A percentile compares a stretch with the other conserved stretches of the same genome.
phyloP scores from a whole-genome alignment of 177 flowering plant genomes.

The Vitis hybrid region DNA sequence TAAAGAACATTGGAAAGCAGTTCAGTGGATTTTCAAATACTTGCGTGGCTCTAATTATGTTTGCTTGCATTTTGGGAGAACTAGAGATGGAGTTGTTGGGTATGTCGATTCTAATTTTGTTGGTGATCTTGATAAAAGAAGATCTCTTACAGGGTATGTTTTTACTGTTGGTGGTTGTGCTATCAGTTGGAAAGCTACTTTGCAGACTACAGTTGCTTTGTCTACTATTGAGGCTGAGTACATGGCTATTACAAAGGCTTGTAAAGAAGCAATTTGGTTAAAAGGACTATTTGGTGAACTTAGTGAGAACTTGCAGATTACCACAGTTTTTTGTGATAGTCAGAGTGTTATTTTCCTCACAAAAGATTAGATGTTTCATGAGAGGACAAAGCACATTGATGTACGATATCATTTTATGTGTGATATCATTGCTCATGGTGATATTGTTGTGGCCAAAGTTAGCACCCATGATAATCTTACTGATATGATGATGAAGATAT shows the following conservation, averaged over 20 bases:
- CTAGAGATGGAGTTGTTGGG: neutral
- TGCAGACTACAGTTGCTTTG: neutral
- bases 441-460: neutral
- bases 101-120: neutral
- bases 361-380: too few relatives aligned
- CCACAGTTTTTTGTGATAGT: neutral
- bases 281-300: too few relatives aligned
- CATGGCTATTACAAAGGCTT: too few relatives aligned
- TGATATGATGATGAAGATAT: neutral
- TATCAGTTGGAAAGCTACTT: neutral
- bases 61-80: slow-evolving; percentile 2
- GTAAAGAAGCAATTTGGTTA: too few relatives aligned
- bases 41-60: neutral
- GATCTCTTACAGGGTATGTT: too few relatives aligned
- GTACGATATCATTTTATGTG: neutral
- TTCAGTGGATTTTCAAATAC: neutral
- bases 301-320: neutral
- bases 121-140: too few relatives aligned
- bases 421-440: neutral
- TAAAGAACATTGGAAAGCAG: neutral
- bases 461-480: neutral
- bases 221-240: neutral
- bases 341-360: neutral
- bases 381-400: too few relatives aligned
- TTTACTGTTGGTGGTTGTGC: neutral